Conservation (phyloP, 78 protist species). For the Chrysochromulina parva region DNA sequence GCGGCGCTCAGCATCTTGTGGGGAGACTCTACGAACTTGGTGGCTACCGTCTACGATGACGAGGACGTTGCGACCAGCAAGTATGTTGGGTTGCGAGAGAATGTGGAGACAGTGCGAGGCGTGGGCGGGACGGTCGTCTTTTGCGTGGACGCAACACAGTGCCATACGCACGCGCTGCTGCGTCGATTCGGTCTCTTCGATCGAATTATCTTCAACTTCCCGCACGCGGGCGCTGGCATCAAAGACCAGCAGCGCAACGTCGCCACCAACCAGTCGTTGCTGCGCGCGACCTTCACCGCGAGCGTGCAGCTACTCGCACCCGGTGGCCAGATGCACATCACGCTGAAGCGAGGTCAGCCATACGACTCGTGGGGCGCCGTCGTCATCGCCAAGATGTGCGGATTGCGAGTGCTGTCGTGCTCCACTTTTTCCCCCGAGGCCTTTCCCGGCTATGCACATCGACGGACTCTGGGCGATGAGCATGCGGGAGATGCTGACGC, state of each 20-base stretch:
- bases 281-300: not conserved
- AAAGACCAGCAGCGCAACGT: conserved; percentile 28
- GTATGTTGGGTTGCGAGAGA: too few relatives aligned
- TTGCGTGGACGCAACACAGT: too few relatives aligned
- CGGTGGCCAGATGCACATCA: conserved; percentile 7
- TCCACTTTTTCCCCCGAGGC: not conserved
- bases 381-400: not conserved
- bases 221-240: conserved; percentile 40
- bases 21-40: too few relatives aligned
- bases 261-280: not conserved
- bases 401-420: not conserved
- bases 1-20: too few relatives aligned
- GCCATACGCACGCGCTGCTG: too few relatives aligned
- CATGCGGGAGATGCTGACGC: too few relatives aligned
- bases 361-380: not conserved
- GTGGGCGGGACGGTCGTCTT: too few relatives aligned
- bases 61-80: too few relatives aligned
- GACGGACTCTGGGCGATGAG: not conserved
- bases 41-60: too few relatives aligned
- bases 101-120: too few relatives aligned
- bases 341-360: conserved; percentile 17
- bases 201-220: conserved; percentile 32
- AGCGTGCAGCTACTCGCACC: not conserved
- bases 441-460: conserved; percentile 34
- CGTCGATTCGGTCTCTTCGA: not conserved